These are phyloP conservation scores for Paraglomus brasilianum DNA, from an alignment of 192 early-diverging fungal genomes.

Conservation along the genomic window DNA sequence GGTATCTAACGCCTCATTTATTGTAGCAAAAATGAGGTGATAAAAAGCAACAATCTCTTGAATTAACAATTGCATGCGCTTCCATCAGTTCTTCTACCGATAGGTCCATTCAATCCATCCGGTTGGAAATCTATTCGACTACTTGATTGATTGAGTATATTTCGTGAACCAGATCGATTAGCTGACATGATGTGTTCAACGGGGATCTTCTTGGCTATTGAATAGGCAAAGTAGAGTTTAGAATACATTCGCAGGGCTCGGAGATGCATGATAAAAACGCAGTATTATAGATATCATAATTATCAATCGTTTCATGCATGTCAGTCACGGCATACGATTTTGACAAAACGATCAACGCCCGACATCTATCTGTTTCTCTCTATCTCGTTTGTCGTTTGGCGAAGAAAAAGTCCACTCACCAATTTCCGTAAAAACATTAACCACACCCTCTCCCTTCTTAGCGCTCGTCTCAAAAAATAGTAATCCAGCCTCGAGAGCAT, in stretches of 20 bases:
- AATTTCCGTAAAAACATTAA: constrained; percentile 91
- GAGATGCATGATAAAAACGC: not conserved
- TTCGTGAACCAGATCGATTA: not conserved
- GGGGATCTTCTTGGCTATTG: constrained; percentile 48
- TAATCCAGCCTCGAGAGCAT: constrained; percentile 77
- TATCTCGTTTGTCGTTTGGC: not conserved
- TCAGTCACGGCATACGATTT: too few species aligned
- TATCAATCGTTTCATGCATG: too few species aligned
- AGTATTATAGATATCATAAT: not conserved
- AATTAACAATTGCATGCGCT: constrained; percentile 13
- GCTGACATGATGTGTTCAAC: constrained; percentile 44
- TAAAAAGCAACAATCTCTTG: too few species aligned
- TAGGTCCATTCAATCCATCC: not conserved
- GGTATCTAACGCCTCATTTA: too few species aligned
- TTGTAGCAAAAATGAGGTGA: too few species aligned
- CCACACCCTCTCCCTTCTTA: constrained; percentile 80
- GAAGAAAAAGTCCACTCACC: constrained; percentile 25
- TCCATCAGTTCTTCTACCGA: not conserved
- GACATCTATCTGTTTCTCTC: too few species aligned
- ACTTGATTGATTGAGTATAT: not conserved
- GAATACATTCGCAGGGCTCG: not conserved
- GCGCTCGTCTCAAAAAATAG: constrained; percentile 90
- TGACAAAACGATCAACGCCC: too few species aligned
- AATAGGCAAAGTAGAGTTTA: not conserved
- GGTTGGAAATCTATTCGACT: not conserved